Percentiles rank a stretch among this genome's conserved stretches.
phyloP scores from a whole-genome alignment of 1,139 yeast species.

The Candida neerlandica region DNA sequence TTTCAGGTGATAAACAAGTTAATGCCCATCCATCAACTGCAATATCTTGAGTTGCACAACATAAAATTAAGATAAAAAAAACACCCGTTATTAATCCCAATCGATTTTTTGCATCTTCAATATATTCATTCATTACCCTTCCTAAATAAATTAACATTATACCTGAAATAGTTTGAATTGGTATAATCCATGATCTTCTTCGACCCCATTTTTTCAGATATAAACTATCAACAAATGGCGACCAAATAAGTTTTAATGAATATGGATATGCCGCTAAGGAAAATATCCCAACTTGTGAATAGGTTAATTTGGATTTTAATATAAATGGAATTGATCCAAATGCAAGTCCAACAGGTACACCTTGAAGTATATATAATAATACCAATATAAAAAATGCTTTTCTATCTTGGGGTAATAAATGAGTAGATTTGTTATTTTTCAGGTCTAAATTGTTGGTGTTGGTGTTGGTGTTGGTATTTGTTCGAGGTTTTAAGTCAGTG shows the following conservation, averaged over 20 bases:
- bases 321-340: constrained; percentile 96
- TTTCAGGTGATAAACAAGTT: constrained; percentile 75
- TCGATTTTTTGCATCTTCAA: constrained; percentile 58
- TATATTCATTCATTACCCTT: constrained; percentile 52
- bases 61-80: constrained; percentile 75
- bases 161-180: constrained; percentile 81
- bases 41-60: constrained; percentile 97
- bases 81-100: constrained; percentile 57
- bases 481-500: constrained; percentile 24
- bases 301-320: constrained; percentile 77
- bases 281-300: constrained; percentile 88
- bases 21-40: constrained; percentile 99
- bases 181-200: constrained; percentile 92
- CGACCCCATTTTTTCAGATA: constrained; percentile 73
- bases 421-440: constrained; percentile 1
- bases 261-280: constrained; percentile 94
- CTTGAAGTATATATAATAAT: constrained; percentile 79
- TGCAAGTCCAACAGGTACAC: constrained; percentile 94
- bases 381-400: constrained; percentile 76
- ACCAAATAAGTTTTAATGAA: constrained; percentile 89
- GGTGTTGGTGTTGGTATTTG: constrained; percentile 6
- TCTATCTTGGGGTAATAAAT: constrained; percentile 49
- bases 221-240: constrained; percentile 91
- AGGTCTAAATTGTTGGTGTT: too few species aligned
- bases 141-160: constrained; percentile 68